Base-by-base conservation (phyloP, 2,329 filamentous ascomycete genomes). In the Aspergillus pseudoviridinutans region DNA sequence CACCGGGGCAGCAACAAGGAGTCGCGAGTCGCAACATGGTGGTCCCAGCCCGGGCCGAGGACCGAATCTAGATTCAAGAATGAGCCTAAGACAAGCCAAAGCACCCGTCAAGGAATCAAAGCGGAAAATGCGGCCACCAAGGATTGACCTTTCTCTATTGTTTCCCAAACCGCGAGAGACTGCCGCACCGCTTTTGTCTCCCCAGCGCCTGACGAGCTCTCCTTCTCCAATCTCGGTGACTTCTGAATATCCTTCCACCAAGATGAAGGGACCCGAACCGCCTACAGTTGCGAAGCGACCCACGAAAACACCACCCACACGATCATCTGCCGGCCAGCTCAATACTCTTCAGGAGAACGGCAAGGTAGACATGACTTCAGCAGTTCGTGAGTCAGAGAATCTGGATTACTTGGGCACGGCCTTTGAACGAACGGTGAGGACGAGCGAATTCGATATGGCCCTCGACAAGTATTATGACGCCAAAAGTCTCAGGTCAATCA, bases 71-170 rank as follows among this genome's bases (percentile, higher is more conserved):
- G 66, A 63, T 50, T 60, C 63, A 22, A 61, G 66, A 49, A 65
- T 66, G 17, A 65, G 60, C 35, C 66, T 62, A 29, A 64, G 62
- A 44, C 63, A 64, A 56, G 51, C 61, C n/a, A 68, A 61, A 54
- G 64, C 56, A 50, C 47, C 61, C 8, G 61, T 64, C 25, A 73
- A 71, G 56, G 69, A 73, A n/a, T 69, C 68, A n/a, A 74, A 74
- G 57, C 65, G 70, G 38, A 77, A 74, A 60, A 64, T 69, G 52
- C 71, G 74, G 14, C 74, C 76, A 38, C 68, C 71, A 10, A 67
- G 71, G 56, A 74, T 78, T 59, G 76, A 78, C 52, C 66, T 78
- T 22, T 78, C 76, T 32, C 66, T 74, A 17, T 64, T 78, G 17
- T 78, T 77, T 57, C 76, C 76, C 6, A 77, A 72, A 58, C 75